Evolutionary conservation across 306 rosid species (phyloP), one percentile per base, ranked within the genome.

Genomic region (Clitoria ternatea): DNA sequence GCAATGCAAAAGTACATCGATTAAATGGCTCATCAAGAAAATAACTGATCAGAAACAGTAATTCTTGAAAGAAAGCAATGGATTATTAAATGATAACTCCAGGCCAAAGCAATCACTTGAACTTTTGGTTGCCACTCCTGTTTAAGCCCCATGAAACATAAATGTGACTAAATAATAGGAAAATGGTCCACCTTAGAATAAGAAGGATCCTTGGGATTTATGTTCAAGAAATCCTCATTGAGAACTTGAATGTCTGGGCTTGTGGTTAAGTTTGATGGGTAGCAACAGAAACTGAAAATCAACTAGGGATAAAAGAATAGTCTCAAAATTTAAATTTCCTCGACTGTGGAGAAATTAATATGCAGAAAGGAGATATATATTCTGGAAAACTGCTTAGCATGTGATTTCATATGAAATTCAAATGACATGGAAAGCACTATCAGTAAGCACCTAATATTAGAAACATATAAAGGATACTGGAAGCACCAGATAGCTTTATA

Each of bases 401-500:
- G 19, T 55, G 30, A 22, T 71, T 26, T 36, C 29, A 32, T 10
- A 17, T 62, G 69, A 63, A 18, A 66, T 22, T 30, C 4, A 37
- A 44, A 18, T 27, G 18, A 76, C 15, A 22, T n/a, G 24, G 22
- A n/a, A 70, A 44, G 70, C 7, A 60, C 61, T n/a, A 19, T 39
- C 55, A n/a, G 48, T 61, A 66, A 61, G 33, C 37, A 77, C 26
- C 2, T 20, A 8, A 49, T 15, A 68, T 7, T 23, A 37, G 47
- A 19, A 47, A 36, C 59, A 54, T 1, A 56, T 6, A 53, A 66
- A 44, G 92, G 92, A 91, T 95, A 91, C 97, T 87, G 47, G 92
- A 75, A 44, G 99, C 92, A 39, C 99, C 96, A 20, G 97, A 94
- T 32, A 94, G 89, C 79, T 79, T 75, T 64, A 94, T 66, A 0